Evolutionary conservation across 768 basidiomycete genomes (phyloP), one percentile per base, ranked within the genome.

Genomic region (Suillus variegatus): DNA sequence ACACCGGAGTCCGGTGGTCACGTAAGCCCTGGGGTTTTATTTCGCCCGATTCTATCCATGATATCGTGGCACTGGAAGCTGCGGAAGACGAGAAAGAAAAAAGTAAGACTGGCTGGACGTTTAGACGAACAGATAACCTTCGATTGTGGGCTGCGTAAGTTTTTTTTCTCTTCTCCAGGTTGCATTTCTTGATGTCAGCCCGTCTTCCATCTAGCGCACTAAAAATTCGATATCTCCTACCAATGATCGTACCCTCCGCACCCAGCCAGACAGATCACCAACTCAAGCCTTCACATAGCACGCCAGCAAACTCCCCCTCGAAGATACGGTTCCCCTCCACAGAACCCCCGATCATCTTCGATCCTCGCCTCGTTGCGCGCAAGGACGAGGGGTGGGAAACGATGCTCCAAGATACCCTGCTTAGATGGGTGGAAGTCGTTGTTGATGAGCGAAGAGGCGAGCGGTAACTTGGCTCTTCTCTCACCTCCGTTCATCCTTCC

Each of bases 21-120:
- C 86, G 86, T 56, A 87, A 90, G 68, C 92, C 93, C 0, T 97
- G 94, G 93, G 95, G 94, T 0, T 96, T 89, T 76, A 90, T 96
- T 64, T 91, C 84, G 66, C 77, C 82, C 52, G 87, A 90, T 64
- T 85, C 87, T 2, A 87, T 97, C 20, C 95, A 96, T 70, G 92
- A 94, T 71, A 88, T 96, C 55, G 75, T 88, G 22, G 80, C 84
- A 3, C 84, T 93, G 18, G 91, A 93, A 72, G 81, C 82, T 0
- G 80, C 79, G 8, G 74, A 77, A 14, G 76, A 73, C 25, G 70
- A 68, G 0, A 80, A 81, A 51, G 83, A 84, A 65, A 81, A 79
- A 55, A 74, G 74, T 6, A 86, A 82, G 77, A 84, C 82, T 65
- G 86, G 89, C 0, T 94, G 92, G 90, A 94, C 94, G 22, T 96